Conservation (phyloP, 768 basidiomycete genomes). For the Auriscalpium microsporum region DNA sequence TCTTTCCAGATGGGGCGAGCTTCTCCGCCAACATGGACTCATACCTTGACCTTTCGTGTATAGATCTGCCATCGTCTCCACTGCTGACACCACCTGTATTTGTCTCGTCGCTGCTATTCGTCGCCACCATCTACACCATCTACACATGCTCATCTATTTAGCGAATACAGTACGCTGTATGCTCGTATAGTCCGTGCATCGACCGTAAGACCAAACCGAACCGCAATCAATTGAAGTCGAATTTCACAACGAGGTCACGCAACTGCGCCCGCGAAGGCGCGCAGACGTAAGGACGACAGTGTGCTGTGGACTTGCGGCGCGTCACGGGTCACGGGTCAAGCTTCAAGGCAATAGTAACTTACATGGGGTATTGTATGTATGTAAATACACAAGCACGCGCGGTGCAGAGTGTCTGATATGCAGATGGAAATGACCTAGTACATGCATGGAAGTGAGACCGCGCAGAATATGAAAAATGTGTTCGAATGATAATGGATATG, state of each 20-base stretch:
- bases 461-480: background rate
- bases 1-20: constrained; percentile 49
- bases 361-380: background rate
- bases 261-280: too few relatives aligned
- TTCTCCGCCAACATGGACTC: constrained; percentile 42
- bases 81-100: background rate
- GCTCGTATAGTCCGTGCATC: too few relatives aligned
- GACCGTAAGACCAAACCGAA: too few relatives aligned
- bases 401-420: background rate
- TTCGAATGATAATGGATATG: too few relatives aligned
- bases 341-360: background rate
- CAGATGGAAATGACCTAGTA: background rate
- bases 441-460: background rate
- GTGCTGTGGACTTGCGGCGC: constrained; percentile 2
- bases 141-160: constrained; percentile 12
- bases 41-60: constrained; percentile 25
- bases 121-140: too few relatives aligned
- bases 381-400: background rate
- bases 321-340: background rate
- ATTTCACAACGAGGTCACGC: too few relatives aligned
- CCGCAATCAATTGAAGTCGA: too few relatives aligned
- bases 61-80: too few relatives aligned
- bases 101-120: background rate
- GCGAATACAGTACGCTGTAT: constrained; percentile 9
- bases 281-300: too few relatives aligned